phyloP scores from a whole-genome alignment of 2,329 filamentous ascomycete species.

The Davidsoniella neocaledoniae region DNA sequence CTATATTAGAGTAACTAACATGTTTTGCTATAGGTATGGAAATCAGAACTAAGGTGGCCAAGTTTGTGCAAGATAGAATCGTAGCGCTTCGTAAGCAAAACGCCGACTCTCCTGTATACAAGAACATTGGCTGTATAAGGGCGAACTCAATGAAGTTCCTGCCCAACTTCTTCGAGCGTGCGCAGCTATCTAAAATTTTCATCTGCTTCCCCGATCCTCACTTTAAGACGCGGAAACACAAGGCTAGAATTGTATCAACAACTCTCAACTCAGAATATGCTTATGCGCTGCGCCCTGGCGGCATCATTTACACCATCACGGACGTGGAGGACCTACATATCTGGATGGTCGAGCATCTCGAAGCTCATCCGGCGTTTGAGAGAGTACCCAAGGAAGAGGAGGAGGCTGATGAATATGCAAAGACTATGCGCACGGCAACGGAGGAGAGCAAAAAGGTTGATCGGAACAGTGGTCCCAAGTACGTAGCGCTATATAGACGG shows the following conservation, averaged over 20 bases:
- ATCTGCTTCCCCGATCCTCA: constrained; percentile 97
- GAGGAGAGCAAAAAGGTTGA: constrained; percentile 96
- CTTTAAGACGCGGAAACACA: constrained; percentile 95
- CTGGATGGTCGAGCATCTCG: constrained; percentile 86
- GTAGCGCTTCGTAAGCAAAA: constrained; percentile 59
- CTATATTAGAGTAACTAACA: not conserved
- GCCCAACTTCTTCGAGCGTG: constrained; percentile 83
- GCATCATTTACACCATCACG: constrained; percentile 88
- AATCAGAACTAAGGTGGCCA: constrained; percentile 76
- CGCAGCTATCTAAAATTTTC: constrained; percentile 78
- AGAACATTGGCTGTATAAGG: constrained; percentile 77
- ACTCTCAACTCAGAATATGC: constrained; percentile 89
- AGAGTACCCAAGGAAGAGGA: constrained; percentile 51
- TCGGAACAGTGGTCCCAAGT: constrained; percentile 79
- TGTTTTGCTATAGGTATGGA: constrained; percentile 50
- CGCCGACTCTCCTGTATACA: constrained; percentile 39
- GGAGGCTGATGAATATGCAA: constrained; percentile 53
- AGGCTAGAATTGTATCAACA: constrained; percentile 80
- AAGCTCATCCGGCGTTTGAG: constrained; percentile 62
- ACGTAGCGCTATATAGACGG: constrained; percentile 73
- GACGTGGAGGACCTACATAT: constrained; percentile 86
- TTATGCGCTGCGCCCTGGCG: constrained; percentile 66
- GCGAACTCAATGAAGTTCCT: constrained; percentile 98
- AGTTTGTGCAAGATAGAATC: constrained; percentile 80
- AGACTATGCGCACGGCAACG: constrained; percentile 64